A percentile compares a stretch with the other conserved stretches of the same genome.
phyloP scores from a whole-genome alignment of 257 asterid species.

The Pogostemon cablin region DNA sequence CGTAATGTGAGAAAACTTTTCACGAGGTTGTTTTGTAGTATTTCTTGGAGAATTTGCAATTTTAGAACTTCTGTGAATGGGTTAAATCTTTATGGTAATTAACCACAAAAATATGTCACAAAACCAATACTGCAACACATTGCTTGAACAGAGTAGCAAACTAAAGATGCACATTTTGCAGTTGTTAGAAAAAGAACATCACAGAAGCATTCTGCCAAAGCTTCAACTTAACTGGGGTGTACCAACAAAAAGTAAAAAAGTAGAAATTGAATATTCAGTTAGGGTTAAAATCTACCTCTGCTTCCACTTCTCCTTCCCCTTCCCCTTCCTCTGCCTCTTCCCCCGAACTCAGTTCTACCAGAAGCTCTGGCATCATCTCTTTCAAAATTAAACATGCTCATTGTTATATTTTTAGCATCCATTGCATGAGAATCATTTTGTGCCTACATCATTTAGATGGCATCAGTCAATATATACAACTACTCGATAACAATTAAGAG shows the following conservation, averaged over 20 bases:
- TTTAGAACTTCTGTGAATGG: not conserved
- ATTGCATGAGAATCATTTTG: slow-evolving; percentile 42
- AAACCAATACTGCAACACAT: not conserved
- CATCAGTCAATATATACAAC: slow-evolving; percentile 20
- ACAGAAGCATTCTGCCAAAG: slow-evolving; percentile 4
- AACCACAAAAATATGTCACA: not conserved
- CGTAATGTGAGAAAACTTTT: not conserved
- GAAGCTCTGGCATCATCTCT: slow-evolving; percentile 50
- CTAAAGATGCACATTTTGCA: not conserved
- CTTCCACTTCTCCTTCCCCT: slow-evolving; percentile 50
- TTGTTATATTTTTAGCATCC: slow-evolving; percentile 64
- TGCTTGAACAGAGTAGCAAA: slow-evolving; percentile 17
- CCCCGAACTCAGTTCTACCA: slow-evolving; percentile 56
- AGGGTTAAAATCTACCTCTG: slow-evolving; percentile 45
- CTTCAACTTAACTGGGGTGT: slow-evolving; percentile 25
- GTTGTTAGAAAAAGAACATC: not conserved
- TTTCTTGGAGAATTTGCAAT: not conserved
- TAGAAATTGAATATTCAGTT: slow-evolving; percentile 10
- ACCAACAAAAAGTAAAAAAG: not conserved
- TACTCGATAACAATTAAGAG: slow-evolving; percentile 14
- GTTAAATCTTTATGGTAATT: not conserved
- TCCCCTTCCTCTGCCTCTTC: slow-evolving; percentile 67
- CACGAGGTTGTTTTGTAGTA: not conserved
- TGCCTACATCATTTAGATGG: slow-evolving; percentile 44
- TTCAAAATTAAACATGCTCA: slow-evolving; percentile 77